phyloP scores from a whole-genome alignment of 1,284 basidiomycete genomes.

The Cystobasidium sp. region DNA sequence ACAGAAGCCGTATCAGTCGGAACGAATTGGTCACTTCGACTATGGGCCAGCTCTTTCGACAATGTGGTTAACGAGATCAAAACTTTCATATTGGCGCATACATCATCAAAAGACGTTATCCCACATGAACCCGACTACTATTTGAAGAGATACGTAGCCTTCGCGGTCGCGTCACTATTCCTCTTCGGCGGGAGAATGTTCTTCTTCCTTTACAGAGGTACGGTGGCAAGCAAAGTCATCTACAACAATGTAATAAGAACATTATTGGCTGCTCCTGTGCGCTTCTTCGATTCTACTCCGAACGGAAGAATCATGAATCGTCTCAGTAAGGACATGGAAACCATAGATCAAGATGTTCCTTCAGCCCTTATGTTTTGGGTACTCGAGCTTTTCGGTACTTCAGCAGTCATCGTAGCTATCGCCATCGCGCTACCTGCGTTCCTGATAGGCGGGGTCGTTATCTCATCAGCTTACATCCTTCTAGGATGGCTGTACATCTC shows the following conservation, averaged over 20 bases:
- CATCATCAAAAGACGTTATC: not conserved
- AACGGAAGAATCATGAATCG: conserved; percentile 63
- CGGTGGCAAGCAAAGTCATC: conserved; percentile 45
- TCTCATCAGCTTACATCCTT: conserved; percentile 58
- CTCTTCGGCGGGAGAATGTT: conserved; percentile 44
- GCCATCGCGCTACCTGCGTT: conserved; percentile 55
- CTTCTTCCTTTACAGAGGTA: conserved; percentile 47
- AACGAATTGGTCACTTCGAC: conserved; percentile 41
- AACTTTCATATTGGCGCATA: not conserved
- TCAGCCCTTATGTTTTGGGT: conserved; percentile 37
- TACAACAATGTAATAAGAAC: conserved; percentile 47
- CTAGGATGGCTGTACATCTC: not conserved
- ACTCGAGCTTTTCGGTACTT: conserved; percentile 46
- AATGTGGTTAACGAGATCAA: not conserved
- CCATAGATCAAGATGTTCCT: conserved; percentile 58
- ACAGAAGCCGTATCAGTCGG: conserved; percentile 50
- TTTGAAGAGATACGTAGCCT: conserved; percentile 47
- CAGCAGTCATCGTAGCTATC: conserved; percentile 52
- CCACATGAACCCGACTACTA: conserved; percentile 47
- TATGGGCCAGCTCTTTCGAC: conserved; percentile 52
- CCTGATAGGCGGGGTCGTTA: conserved; percentile 57
- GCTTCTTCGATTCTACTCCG: conserved; percentile 53
- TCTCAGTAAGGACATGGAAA: conserved; percentile 59
- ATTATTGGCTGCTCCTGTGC: conserved; percentile 49
- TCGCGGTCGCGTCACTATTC: conserved; percentile 45